Conservation (phyloP, 2,329 filamentous ascomycete genomes). For the Fusarium sp. region DNA sequence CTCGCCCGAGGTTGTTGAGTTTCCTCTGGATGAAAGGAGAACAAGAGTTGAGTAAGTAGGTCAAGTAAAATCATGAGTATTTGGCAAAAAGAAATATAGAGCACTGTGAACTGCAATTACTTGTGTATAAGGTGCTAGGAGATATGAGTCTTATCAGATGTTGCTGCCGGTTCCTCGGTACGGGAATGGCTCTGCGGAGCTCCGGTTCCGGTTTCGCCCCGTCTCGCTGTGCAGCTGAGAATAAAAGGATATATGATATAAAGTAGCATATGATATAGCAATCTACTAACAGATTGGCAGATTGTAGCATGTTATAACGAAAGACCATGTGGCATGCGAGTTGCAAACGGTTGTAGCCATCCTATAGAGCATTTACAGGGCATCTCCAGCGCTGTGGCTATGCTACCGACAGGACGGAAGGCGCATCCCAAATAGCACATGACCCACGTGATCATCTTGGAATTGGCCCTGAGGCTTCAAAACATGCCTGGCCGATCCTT, state of each 20-base stretch:
- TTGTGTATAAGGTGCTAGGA: conserved; percentile 5
- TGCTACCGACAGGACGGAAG: too few species aligned
- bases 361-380: conserved; percentile 10
- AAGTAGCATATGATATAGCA: too few species aligned
- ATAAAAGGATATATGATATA: too few species aligned
- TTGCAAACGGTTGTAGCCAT: not conserved
- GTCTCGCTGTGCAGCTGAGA: not conserved
- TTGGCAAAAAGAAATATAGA: not conserved
- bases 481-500: conserved; percentile 13
- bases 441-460: conserved; percentile 35
- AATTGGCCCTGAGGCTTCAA: conserved; percentile 5
- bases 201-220: conserved; percentile 13
- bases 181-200: conserved; percentile 21
- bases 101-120: not conserved
- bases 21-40: conserved; percentile 7
- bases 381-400: not conserved
- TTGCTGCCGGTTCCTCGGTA: conserved; percentile 30
- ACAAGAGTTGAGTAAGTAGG: not conserved
- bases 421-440: conserved; percentile 25
- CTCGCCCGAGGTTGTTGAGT: conserved; percentile 27
- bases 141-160: conserved; percentile 29
- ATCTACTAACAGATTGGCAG: too few species aligned
- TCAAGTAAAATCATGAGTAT: too few species aligned
- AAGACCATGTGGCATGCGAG: too few species aligned
- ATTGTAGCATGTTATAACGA: too few species aligned